Evolutionary conservation across 1,284 basidiomycete genomes (phyloP).

Genomic region (Leccinum griseonigrum): DNA sequence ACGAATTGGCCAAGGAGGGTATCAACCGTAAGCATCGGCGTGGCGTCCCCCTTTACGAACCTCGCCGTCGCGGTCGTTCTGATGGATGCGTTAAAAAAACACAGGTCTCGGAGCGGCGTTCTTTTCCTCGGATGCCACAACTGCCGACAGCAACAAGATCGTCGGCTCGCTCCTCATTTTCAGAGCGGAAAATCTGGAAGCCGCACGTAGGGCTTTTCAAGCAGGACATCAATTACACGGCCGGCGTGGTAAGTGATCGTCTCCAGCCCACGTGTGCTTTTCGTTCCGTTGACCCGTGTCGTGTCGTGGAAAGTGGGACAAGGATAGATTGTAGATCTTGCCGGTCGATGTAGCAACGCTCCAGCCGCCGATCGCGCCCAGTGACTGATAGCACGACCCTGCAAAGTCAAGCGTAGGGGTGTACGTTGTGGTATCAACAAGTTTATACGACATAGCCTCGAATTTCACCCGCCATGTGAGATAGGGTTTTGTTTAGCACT

Average conservation of each 20-base stretch:
- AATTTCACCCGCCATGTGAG: no score
- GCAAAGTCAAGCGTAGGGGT: background rate
- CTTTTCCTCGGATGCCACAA: conserved; percentile 39
- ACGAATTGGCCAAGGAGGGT: conserved; percentile 36
- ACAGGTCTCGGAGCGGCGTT: conserved; percentile 47
- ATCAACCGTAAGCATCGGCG: conserved; percentile 32
- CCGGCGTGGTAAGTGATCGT: conserved; percentile 48
- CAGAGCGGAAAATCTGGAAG: conserved; percentile 43
- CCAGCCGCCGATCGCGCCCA: conserved; percentile 1
- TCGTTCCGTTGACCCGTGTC: background rate
- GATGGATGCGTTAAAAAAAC: conserved; percentile 6
- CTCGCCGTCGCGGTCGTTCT: background rate
- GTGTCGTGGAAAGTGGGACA: conserved; percentile 34
- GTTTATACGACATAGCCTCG: background rate
- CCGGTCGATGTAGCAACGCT: conserved; percentile 31
- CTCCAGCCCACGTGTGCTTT: background rate
- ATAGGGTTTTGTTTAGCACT: no score
- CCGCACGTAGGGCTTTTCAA: conserved; percentile 44
- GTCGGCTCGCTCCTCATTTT: conserved; percentile 50
- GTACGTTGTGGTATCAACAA: background rate
- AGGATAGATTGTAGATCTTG: conserved; percentile 41
- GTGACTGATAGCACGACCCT: background rate
- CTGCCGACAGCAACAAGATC: conserved; percentile 39
- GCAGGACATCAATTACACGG: conserved; percentile 50
- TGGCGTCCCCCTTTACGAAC: background rate